Evolutionary conservation across 108 stramenopile genomes (phyloP).

Genomic region (Discostella stelligeroides): DNA sequence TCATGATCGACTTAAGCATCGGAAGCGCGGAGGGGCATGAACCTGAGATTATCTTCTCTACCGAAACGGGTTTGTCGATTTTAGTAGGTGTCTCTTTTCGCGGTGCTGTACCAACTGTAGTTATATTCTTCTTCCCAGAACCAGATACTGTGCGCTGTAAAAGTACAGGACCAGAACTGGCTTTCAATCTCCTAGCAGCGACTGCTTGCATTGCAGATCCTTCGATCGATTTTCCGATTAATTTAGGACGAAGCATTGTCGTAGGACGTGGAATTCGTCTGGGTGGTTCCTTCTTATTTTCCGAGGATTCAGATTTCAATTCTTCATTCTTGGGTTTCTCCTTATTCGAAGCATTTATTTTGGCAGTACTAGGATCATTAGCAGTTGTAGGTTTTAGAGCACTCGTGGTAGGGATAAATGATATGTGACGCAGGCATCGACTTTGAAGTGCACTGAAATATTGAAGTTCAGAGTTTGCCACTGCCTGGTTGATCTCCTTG

Average conservation of each 20-base stretch:
- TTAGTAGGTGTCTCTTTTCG: conserved; percentile 13
- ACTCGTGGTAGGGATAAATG: conserved; percentile 15
- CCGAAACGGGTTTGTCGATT: conserved; percentile 2
- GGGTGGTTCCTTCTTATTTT: conserved; percentile 26
- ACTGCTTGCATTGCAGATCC: conserved; percentile 84
- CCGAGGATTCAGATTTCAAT: conserved; percentile 5
- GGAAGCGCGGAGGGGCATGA: conserved; percentile 11
- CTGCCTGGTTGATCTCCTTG: conserved; percentile 37
- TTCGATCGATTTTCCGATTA: conserved; percentile 79
- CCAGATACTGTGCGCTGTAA: conserved; percentile 12
- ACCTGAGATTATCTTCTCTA: conserved; percentile 16
- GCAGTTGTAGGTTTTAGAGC: not conserved
- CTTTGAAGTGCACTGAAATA: conserved; percentile 11
- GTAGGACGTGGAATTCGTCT: conserved; percentile 58
- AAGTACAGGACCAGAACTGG: conserved; percentile 22
- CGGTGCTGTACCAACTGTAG: conserved; percentile 3
- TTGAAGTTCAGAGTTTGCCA: conserved; percentile 20
- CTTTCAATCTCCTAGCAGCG: conserved; percentile 35
- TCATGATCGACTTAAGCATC: conserved; percentile 21
- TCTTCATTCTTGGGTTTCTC: conserved; percentile 1
- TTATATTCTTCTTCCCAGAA: not conserved
- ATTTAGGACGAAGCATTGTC: conserved; percentile 69
- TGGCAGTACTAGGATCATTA: conserved; percentile 6
- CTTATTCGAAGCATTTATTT: conserved; percentile 3
- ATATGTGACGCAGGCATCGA: conserved; percentile 22